Evolutionary conservation across 371 early-diverging fungal species (phyloP), one percentile per base, ranked within the genome.

Genomic region (Lichtheimia ramosa): DNA sequence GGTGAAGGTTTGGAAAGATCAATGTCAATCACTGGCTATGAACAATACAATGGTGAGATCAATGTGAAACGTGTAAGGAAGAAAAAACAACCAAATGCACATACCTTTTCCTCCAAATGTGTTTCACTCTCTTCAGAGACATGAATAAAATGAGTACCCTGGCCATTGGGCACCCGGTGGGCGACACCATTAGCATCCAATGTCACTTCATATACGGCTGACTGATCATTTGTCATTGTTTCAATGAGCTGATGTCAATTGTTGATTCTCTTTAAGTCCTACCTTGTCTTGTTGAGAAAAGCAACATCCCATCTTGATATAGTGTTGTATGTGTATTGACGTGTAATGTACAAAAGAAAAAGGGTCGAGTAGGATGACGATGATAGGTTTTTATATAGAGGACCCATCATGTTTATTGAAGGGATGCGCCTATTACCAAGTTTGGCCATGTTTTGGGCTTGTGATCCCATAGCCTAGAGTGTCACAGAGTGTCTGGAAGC

Each of bases 91-190:
- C 3, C 27, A 27, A 10, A 34, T 34, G 34, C 10, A n/a, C n/a
- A 10, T 8, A 34, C 34, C 34, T 55, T 55, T 20, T 55, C 43
- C 42, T 55, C 56, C 56, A 55, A 43, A 23, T 43, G 56, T 13
- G 75, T 78, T 51, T 78, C 75, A 16, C 69, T 67, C 14, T 67
- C 63, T 10, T 65, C 54, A 42, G 76, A 74, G 21, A 76, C 66
- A 56, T 74, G 69, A 43, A 79, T 79, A 21, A 67, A 64, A 54
- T 79, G 79, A 13, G 79, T 79, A 12, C 79, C 79, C 62, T 75
- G 67, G 5, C 79, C 79, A 42, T 69, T 63, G 3, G 72, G 71
- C 20, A 79, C 79, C 43, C 74, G 70, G 14, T 70, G 74, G 27
- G 79, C 79, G 2, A 79, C 71, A 27, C 79, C 79, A 25, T 74